Conservation (phyloP, 1,284 basidiomycete species). For the Trametes pubescens region DNA sequence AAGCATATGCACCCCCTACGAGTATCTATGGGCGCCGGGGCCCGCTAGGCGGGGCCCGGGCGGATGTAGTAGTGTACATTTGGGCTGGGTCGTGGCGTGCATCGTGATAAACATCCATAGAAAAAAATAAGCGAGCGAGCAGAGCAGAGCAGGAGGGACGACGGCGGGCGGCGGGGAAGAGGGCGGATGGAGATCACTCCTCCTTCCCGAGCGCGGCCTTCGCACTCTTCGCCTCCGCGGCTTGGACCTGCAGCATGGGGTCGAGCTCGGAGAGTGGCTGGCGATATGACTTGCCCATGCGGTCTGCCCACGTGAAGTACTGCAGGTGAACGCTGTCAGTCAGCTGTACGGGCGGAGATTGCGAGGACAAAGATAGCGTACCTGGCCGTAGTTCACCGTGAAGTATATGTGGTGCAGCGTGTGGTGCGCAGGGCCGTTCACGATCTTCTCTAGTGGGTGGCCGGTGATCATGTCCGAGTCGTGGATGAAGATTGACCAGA, state of each 20-base stretch:
- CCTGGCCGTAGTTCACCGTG: conserved; percentile 94
- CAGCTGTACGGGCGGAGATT: conserved; percentile 13
- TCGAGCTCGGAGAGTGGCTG: conserved; percentile 87
- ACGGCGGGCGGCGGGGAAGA: not conserved
- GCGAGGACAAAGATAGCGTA: conserved; percentile 42
- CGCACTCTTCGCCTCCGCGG: conserved; percentile 34
- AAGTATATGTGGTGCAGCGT: conserved; percentile 97
- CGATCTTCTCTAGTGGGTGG: conserved; percentile 88
- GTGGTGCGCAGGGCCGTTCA: conserved; percentile 98
- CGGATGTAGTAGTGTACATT: conserved; percentile 32
- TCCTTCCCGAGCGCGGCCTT: conserved; percentile 35
- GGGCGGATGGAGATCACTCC: conserved; percentile 20
- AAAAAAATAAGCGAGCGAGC: conserved; percentile 10
- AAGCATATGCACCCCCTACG: conserved; percentile 23
- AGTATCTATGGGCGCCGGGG: conserved; percentile 8
- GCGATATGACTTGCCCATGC: conserved; percentile 85
- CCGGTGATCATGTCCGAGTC: conserved; percentile 99
- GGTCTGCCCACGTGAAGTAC: conserved; percentile 98
- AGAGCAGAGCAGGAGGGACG: not conserved
- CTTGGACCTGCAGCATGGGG: conserved; percentile 77
- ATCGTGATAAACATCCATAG: conserved; percentile 27
- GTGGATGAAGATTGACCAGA: conserved; percentile 96
- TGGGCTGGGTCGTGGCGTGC: conserved; percentile 21
- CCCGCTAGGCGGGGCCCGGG: conserved; percentile 16
- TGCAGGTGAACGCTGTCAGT: conserved; percentile 46